Evolutionary conservation across 345 rosid species (phyloP), one percentile per base, ranked within the genome.

Genomic region (Sonneratia alba): DNA sequence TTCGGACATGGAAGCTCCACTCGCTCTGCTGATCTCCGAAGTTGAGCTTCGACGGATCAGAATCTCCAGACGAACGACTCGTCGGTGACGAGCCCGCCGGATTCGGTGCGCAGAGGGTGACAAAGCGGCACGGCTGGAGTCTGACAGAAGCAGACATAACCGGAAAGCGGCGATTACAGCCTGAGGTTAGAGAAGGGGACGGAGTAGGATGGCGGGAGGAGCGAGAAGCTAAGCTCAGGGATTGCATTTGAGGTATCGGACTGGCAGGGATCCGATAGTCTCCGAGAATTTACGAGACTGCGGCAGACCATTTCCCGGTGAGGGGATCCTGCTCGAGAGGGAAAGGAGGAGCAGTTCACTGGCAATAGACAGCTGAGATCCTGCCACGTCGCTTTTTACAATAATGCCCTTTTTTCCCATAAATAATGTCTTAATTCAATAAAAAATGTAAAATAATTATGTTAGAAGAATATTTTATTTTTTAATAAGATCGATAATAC

Each of bases 1-100:
- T 78, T 3, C 90, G 88, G 22, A 85, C 86, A 73, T 82, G 83
- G 59, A 84, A 77, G 59, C 73, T 84, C 81, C 82, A 85, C 62
- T 82, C 78, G 61, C 75, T 76, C 22, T 61, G 76, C 13, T 79
- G 73, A 69, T 79, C 83, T 45, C 72, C 83, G 18, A 80, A 57
- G 19, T 68, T 14, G 66, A 70, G 61, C 11, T 80, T 72, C 55
- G 87, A 75, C 19, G 73, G 64, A 37, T 48, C 73, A n/a, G 73
- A 22, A 48, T 36, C 32, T 48, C 71, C 67, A 53, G 70, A 71
- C 57, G 42, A 59, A 51, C 0, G 73, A 24, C 14, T 55, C 72
- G 32, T 45, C 64, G 27, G 80, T 73, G 59, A 21, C 69, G 47
- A 81, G 70, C 15, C 70, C 14, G 22, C 49, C 24, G 49, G 73